phyloP scores from a whole-genome alignment of 2,329 filamentous ascomycete species.

The Fusarium sp. region DNA sequence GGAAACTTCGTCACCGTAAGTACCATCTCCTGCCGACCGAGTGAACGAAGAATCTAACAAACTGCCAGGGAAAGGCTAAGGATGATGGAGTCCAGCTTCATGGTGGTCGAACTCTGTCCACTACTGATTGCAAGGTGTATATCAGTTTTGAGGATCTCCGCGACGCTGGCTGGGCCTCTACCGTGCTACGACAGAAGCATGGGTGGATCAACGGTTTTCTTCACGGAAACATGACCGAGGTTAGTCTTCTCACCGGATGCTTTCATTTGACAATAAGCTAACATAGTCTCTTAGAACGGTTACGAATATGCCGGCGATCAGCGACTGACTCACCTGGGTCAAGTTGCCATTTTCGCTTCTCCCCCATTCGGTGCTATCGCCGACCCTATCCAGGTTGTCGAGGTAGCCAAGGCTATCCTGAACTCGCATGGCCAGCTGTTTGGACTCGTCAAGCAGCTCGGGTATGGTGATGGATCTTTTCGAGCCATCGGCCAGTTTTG shows the following conservation, averaged over 20 bases:
- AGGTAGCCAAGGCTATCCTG: conserved; percentile 51
- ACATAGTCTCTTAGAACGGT: conserved; percentile 8
- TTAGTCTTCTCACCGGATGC: neutral
- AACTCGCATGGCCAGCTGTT: conserved; percentile 63
- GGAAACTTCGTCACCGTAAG: conserved; percentile 60
- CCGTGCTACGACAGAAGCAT: conserved; percentile 57
- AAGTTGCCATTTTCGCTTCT: conserved; percentile 46
- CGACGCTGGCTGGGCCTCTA: conserved; percentile 65
- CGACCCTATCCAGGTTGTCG: conserved; percentile 52
- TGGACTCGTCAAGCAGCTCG: conserved; percentile 59
- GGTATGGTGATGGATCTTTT: conserved; percentile 57
- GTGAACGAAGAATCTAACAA: conserved; percentile 16
- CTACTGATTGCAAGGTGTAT: conserved; percentile 58
- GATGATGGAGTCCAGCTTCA: conserved; percentile 49
- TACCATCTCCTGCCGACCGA: neutral
- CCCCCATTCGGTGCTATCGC: conserved; percentile 27
- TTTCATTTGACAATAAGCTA: neutral
- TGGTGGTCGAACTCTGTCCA: conserved; percentile 53
- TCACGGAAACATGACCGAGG: conserved; percentile 20
- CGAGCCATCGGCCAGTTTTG: conserved; percentile 65
- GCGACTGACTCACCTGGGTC: conserved; percentile 38
- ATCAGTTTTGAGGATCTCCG: conserved; percentile 71
- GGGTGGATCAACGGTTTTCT: conserved; percentile 55
- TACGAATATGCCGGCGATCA: conserved; percentile 12
- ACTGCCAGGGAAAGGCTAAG: conserved; percentile 53